Evolutionary conservation across 352 stramenopile genomes (phyloP), one percentile per base, ranked within the genome.

Genomic region (Phytophthora citricola): DNA sequence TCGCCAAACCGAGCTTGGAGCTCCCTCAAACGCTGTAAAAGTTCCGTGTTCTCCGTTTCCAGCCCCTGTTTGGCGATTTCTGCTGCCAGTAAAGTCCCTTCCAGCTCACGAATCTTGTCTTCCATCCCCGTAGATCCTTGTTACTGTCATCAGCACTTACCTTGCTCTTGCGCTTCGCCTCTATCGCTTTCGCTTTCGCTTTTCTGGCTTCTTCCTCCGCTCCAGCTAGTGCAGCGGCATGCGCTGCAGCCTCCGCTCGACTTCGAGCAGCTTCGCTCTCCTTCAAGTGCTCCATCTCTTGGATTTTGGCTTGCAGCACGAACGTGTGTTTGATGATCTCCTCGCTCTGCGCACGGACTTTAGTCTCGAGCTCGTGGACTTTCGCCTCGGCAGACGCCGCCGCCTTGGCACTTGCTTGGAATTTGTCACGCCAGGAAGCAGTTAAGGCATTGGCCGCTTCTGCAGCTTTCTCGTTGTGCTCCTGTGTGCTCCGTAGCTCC

Each of bases 321-420:
- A 90, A 79, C 1, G 78, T 81, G 48, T 87, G 78, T 55, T 89
- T 88, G n/a, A 79, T 58, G 17, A 92, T 73, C 52, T 91, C 84
- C 26, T 87, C 81, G 4, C 41, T 63, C 17, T 87, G 74, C 1
- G 56, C 54, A 29, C 75, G 59, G 12, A 81, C 52, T 24, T 78
- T 81, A n/a, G 59, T 48, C 52, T 91, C 84, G 7, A 90, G 66
- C 22, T 92, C 78, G 3, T 61, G 14, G 1, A 78, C 61, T 34
- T 67, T 71, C 5, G 67, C 55, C 20, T 92, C 79, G 0, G 65
- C 56, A 14, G 75, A 60, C 0, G 68, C 66, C 7, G 69, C 65
- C 10, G 63, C 59, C 54, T 90, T 88, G 7, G 72, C 45, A 49
- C 66, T 74, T 3, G 31, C 58, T 31, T 90, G 79, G 34, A 64